phyloP scores from a whole-genome alignment of 2,329 filamentous ascomycete species.

The Hymenoscyphus repandus region DNA sequence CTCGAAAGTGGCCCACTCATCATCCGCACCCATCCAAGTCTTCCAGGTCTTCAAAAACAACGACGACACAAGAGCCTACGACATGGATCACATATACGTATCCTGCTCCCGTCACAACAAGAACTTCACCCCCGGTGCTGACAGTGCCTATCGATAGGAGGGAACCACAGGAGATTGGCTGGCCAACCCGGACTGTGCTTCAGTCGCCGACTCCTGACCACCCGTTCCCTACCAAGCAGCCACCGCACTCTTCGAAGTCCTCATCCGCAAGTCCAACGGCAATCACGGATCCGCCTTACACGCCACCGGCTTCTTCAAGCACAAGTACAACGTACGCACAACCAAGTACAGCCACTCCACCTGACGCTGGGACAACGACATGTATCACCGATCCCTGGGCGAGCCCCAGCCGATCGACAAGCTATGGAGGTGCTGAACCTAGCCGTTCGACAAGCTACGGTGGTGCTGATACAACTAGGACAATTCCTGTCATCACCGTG shows the following conservation, averaged over 20 bases:
- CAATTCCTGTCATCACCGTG: background rate
- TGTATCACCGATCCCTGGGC: background rate
- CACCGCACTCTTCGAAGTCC: background rate
- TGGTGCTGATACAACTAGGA: slow-evolving; percentile 1
- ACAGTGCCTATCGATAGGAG: slow-evolving; percentile 5
- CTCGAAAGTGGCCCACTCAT: background rate
- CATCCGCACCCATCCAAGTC: background rate
- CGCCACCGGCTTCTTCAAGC: background rate
- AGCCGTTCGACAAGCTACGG: background rate
- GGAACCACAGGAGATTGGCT: slow-evolving; percentile 9
- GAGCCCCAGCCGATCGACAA: background rate
- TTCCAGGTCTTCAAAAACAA: background rate
- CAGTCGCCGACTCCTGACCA: background rate
- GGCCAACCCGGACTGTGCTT: slow-evolving; percentile 1
- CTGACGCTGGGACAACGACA: background rate
- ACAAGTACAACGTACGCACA: background rate
- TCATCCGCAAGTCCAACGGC: background rate
- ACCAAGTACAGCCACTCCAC: background rate
- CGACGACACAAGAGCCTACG: slow-evolving; percentile 1
- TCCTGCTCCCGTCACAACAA: background rate
- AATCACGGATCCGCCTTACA: background rate
- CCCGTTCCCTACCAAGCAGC: background rate
- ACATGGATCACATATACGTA: background rate
- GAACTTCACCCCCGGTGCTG: background rate
- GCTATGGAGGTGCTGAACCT: background rate